Conservation (phyloP, 2,329 filamentous ascomycete species). For the Fusarium pseudograminearum region DNA sequence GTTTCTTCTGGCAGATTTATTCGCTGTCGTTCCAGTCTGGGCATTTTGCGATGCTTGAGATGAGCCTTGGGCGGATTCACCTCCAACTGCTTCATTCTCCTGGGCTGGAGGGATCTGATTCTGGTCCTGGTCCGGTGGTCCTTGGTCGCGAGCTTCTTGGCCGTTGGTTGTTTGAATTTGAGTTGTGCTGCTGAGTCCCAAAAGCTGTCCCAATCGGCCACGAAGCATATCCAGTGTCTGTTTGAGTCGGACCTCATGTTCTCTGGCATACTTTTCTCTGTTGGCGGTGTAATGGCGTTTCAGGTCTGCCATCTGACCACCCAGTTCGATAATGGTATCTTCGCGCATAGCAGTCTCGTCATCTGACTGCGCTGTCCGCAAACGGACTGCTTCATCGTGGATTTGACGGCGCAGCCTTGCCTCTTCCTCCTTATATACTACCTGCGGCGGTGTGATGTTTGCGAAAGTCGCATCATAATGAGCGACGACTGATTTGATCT, state of each 20-base stretch:
- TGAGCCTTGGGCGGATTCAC: not conserved
- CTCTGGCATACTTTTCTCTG: not conserved
- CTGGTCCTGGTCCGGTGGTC: not conserved
- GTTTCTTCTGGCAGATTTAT: not conserved
- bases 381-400: not conserved
- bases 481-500: conserved; percentile 14
- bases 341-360: not conserved
- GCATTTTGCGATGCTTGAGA: not conserved
- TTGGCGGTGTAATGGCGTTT: conserved; percentile 6
- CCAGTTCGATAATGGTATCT: conserved; percentile 5
- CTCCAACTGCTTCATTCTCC: not conserved
- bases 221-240: conserved; percentile 8
- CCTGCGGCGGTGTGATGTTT: not conserved
- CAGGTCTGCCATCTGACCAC: conserved; percentile 18
- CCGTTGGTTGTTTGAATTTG: not conserved
- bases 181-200: not conserved
- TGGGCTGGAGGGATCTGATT: not conserved
- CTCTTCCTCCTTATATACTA: conserved; percentile 1
- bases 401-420: not conserved
- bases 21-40: not conserved
- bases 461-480: conserved; percentile 5
- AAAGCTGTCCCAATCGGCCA: not conserved
- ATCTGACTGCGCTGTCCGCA: not conserved
- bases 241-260: not conserved
- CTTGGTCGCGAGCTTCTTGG: not conserved